Base-by-base conservation (phyloP, 1,139 yeast genomes). In the Protomyces pachydermus region DNA sequence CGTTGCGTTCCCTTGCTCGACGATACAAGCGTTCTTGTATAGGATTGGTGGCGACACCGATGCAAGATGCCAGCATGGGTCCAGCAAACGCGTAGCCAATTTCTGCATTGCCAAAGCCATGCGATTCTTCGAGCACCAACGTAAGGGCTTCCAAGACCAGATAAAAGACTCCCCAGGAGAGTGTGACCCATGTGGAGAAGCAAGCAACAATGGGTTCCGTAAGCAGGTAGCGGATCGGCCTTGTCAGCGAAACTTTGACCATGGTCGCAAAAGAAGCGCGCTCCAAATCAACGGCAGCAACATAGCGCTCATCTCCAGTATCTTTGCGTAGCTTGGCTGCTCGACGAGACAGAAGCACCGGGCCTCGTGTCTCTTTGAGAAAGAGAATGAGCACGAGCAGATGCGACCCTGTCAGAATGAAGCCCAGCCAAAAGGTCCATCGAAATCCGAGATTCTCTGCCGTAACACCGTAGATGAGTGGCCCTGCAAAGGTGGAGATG, bases 61-160 rank as follows among this genome's bases (percentile, higher is more conserved):
- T 16, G 32, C 53, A 50, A 2, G 37, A 32, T 14, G 53, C 34
- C 16, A 50, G 16, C 37, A 25, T 25, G 34, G 53, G 53, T n/a
- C 48, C 48, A 4, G 23, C 25, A 28, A 56, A 28, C n/a, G 54
- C 45, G 34, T 39, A 52, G 4, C 97, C 97, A 67, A 86, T 84
- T 65, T 79, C 79, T 69, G 87, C 86, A n/a, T 83, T 84, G 32
- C 81, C 77, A 83, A 84, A 87, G 32, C 85, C 85, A 73, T 86
- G 85, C 64, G 86, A 88, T 73, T 84, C 88, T 73, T 74, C 76
- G 70, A 78, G 87, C 14, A 87, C 82, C 65, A 86, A 79, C 20
- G 93, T 91, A 72, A 80, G 46, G 81, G 85, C 74, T 83, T 81
- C 91, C 90, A 87, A n/a, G 84, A 88, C 70, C 84, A 78, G 77